Percentiles rank a stretch among this genome's conserved stretches.
phyloP scores from a whole-genome alignment of 225 moss, liverwort and hornwort genomes.

The Sphagnum tenellum region DNA sequence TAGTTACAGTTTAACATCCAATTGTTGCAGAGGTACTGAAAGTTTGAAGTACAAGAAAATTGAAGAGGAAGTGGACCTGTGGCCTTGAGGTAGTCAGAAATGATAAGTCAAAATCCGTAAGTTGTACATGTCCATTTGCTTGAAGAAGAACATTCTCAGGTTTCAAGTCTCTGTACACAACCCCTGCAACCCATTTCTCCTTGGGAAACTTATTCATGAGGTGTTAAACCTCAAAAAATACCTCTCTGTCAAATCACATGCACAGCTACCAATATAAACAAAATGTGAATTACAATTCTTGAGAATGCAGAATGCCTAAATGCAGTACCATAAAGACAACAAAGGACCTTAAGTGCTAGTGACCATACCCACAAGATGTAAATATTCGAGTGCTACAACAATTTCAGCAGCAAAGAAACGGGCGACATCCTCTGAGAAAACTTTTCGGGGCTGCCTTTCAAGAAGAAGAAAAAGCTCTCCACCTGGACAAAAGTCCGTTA shows the following conservation, averaged over 20 bases:
- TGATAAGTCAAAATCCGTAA: conserved; percentile 91
- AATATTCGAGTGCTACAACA: conserved; percentile 75
- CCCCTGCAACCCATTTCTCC: conserved; percentile 27
- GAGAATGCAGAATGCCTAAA: too few relatives aligned
- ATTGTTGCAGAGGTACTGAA: too few relatives aligned
- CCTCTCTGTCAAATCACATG: too few relatives aligned
- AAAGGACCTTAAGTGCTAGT: too few relatives aligned
- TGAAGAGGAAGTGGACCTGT: conserved; percentile 24
- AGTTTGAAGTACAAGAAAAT: too few relatives aligned
- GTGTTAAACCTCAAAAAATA: too few relatives aligned
- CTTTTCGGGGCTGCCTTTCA: conserved; percentile 81
- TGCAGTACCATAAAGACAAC: too few relatives aligned
- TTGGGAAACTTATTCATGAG: too few relatives aligned
- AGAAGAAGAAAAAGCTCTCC: conserved; percentile 82
- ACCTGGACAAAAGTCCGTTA: conserved; percentile 88
- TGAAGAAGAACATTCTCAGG: conserved; percentile 82
- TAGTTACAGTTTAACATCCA: too few relatives aligned
- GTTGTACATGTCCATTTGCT: conserved; percentile 70
- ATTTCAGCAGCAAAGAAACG: conserved; percentile 83
- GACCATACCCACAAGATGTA: conserved; percentile 65
- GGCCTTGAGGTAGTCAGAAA: conserved; percentile 63
- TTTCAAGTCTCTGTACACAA: conserved; percentile 88
- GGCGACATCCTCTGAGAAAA: conserved; percentile 57
- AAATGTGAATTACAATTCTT: too few relatives aligned
- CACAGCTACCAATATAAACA: too few relatives aligned